Conservation (phyloP, 192 early-diverging fungal genomes). For the Linnemannia hyalina region DNA sequence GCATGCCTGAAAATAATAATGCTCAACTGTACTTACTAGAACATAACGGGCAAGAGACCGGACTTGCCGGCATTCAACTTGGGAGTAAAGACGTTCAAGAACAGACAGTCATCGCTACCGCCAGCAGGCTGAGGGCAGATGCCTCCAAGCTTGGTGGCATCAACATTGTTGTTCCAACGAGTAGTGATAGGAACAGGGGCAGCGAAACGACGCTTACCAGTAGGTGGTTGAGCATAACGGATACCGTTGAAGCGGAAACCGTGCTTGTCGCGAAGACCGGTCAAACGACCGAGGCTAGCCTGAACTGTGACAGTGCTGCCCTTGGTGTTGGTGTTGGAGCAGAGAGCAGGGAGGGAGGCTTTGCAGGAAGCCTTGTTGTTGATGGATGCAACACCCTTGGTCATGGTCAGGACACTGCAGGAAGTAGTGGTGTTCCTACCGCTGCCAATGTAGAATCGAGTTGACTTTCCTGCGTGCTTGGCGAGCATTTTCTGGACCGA, state of each 20-base stretch:
- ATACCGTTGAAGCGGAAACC: slow-evolving; percentile 41
- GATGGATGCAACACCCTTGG: slow-evolving; percentile 8
- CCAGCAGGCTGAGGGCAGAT: slow-evolving; percentile 28
- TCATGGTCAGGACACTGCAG: slow-evolving; percentile 8
- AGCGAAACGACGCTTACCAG: slow-evolving; percentile 18
- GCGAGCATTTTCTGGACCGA: slow-evolving; percentile 15
- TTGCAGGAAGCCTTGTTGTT: not conserved
- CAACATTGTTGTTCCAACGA: slow-evolving; percentile 7
- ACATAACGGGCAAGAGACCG: slow-evolving; percentile 25
- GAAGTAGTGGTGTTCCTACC: not conserved
- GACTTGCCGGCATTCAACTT: slow-evolving; percentile 15
- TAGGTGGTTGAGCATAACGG: slow-evolving; percentile 29
- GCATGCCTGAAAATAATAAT: not conserved
- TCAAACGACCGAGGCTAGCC: slow-evolving; percentile 13
- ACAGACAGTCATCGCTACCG: slow-evolving; percentile 40
- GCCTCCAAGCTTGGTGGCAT: slow-evolving; percentile 23
- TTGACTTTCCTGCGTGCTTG: not conserved
- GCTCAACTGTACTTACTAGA: slow-evolving; percentile 12
- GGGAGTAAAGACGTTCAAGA: slow-evolving; percentile 38
- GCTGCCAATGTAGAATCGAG: slow-evolving; percentile 8
- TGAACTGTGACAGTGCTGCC: slow-evolving; percentile 16
- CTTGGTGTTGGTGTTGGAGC: slow-evolving; percentile 24
- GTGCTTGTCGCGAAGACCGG: slow-evolving; percentile 19
- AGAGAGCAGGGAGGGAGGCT: slow-evolving; percentile 10
- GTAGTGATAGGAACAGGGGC: slow-evolving; percentile 22